Evolutionary conservation across 805 yeast species (phyloP).

Genomic region (Cyberlindnera nakhonratchasimensis): DNA sequence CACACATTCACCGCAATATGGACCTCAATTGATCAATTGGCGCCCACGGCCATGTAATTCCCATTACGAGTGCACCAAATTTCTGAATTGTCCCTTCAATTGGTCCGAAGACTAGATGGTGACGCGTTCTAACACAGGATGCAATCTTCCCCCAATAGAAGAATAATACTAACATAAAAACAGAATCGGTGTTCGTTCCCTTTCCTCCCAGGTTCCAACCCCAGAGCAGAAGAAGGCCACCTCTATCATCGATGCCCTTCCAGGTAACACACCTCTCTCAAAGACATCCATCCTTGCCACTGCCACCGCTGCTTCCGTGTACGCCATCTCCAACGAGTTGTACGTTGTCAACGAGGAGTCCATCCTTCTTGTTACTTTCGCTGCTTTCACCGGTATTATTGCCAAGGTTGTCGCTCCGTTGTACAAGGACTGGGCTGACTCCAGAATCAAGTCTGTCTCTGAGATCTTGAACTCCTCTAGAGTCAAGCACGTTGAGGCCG

Average conservation of each 20-base stretch:
- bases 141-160: too few relatives aligned
- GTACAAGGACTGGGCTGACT: slow-evolving; percentile 91
- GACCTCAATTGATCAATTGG: neutral
- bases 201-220: slow-evolving; percentile 51
- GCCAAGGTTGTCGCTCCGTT: slow-evolving; percentile 91
- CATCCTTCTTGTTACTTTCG: slow-evolving; percentile 75
- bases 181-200: slow-evolving; percentile 55
- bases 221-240: slow-evolving; percentile 89
- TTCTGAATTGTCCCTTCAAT: too few relatives aligned
- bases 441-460: slow-evolving; percentile 76
- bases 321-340: slow-evolving; percentile 91
- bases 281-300: slow-evolving; percentile 97
- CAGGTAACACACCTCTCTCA: slow-evolving; percentile 83
- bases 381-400: slow-evolving; percentile 67
- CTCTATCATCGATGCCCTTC: slow-evolving; percentile 86
- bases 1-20: too few relatives aligned
- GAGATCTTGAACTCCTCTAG: slow-evolving; percentile 84
- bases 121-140: too few relatives aligned
- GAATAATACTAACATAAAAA: slow-evolving; percentile 14
- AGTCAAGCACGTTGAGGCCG: slow-evolving; percentile 87
- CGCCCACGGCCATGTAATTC: too few relatives aligned
- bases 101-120: too few relatives aligned
- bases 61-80: too few relatives aligned
- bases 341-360: slow-evolving; percentile 94
- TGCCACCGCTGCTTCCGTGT: slow-evolving; percentile 88